Base-by-base conservation (phyloP, 2,329 filamentous ascomycete species). In the Biscogniauxia sp. region DNA sequence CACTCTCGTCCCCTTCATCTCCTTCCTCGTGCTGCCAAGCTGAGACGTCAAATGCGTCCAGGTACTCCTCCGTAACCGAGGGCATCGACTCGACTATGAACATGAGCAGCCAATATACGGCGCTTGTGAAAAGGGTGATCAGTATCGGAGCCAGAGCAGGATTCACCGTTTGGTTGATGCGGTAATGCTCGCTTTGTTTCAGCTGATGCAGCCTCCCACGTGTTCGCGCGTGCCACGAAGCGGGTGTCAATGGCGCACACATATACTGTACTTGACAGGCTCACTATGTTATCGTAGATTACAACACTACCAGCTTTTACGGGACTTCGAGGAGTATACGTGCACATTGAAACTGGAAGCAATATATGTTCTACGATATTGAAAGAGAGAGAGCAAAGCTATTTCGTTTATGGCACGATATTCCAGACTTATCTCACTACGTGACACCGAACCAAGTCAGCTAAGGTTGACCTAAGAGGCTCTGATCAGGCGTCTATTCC, bases 11-110 rank as follows among this genome's bases (percentile, higher is more conserved):
- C 4, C 59, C 49, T 7, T 61, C 61, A 5, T 60, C 49, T 7
- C 59, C 61, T 8, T 50, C 41, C n/a, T 58, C 62, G 8, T 63
- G 20, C 15, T 61, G n/a, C 11, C 56, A 60, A 20, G 55, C 51
- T 11, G 49, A 25, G 41, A 41, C 57, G 51, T 60, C 58, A 3
- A 56, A 26, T 20, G 51, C 17, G 49, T 51, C 54, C 19, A 53
- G 58, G 41, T 51, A 41, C 17, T 58, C 62, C 66, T 61, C 69
- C 62, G 50, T 25, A 20, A 26, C 19, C 60, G 68, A 66, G 63
- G 64, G 19, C 15, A 45, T 59, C n/a, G 45, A 54, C 20, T 57
- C 54, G 41, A 50, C 54, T 51, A 62, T 32, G 54, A 59, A 20
- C 62, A 65, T 62, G 32, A 32, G 11, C 11, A 19, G 60, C 54